Conservation (phyloP, 2,329 filamentous ascomycete species). For the Didymella lethalis region DNA sequence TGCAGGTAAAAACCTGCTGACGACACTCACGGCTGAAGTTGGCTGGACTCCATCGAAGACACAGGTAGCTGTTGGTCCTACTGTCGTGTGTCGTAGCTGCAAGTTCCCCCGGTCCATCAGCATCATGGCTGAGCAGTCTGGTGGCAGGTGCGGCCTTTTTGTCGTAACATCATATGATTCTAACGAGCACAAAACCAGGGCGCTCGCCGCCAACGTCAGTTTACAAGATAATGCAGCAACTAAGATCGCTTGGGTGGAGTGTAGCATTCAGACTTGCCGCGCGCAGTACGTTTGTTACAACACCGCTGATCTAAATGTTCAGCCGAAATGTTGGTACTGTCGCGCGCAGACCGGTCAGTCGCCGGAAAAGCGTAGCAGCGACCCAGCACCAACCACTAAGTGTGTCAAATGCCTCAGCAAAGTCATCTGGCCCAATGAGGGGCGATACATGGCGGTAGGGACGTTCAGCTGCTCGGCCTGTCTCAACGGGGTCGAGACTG, state of each 20-base stretch:
- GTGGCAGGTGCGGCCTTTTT: constrained; percentile 56
- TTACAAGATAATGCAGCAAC: constrained; percentile 44
- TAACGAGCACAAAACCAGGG: constrained; percentile 31
- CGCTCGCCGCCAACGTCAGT: constrained; percentile 39
- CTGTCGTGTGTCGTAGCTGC: constrained; percentile 54
- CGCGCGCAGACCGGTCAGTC: constrained; percentile 34
- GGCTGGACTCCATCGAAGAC: constrained; percentile 59
- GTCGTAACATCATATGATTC: constrained; percentile 24
- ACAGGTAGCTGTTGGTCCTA: constrained; percentile 54
- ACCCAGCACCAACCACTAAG: constrained; percentile 54
- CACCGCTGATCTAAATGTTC: constrained; percentile 51
- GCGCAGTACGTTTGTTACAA: constrained; percentile 62
- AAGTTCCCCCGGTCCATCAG: constrained; percentile 60
- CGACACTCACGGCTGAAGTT: constrained; percentile 54
- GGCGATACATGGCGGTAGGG: constrained; percentile 40
- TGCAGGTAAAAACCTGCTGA: constrained; percentile 58
- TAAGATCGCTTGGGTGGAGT: constrained; percentile 58
- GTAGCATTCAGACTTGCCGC: constrained; percentile 53
- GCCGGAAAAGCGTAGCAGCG: constrained; percentile 4
- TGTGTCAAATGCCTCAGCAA: constrained; percentile 57
- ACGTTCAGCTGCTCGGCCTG: constrained; percentile 58
- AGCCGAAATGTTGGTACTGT: constrained; percentile 61
- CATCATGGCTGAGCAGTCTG: constrained; percentile 52
- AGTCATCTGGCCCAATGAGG: constrained; percentile 58
- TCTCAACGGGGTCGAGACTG: constrained; percentile 43